These are phyloP conservation scores for Agarophyton chilense DNA, from an alignment of 23 red algal genomes.

Conservation along the genomic window DNA sequence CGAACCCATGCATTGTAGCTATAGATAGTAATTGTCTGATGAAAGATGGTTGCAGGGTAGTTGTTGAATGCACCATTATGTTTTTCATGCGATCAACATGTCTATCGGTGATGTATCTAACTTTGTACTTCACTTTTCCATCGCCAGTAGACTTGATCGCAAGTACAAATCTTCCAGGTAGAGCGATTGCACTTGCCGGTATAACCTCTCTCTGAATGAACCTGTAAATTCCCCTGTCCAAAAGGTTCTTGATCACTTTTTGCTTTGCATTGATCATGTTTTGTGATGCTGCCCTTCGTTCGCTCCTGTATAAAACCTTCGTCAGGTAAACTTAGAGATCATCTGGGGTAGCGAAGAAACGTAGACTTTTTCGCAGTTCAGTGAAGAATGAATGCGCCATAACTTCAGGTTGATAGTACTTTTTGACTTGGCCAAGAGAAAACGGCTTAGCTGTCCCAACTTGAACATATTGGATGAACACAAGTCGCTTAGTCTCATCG, in stretches of 20 bases:
- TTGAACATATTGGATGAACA: background rate
- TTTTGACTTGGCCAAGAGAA: background rate
- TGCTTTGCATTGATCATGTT: too few relatives aligned
- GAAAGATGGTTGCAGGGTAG: slow-evolving; percentile 1
- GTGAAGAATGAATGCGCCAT: too few relatives aligned
- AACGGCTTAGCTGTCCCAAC: background rate
- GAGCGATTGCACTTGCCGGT: background rate
- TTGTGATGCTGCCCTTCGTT: background rate
- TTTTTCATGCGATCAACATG: background rate
- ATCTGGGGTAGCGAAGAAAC: too few relatives aligned
- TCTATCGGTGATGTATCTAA: background rate
- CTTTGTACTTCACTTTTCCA: slow-evolving; percentile 9
- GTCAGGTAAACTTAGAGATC: background rate
- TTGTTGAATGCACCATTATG: slow-evolving; percentile 1
- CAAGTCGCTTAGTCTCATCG: slow-evolving; percentile 5
- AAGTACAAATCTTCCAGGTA: background rate
- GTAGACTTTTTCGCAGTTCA: too few relatives aligned
- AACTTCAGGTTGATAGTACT: background rate
- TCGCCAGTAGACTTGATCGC: slow-evolving; percentile 6
- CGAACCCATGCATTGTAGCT: background rate
- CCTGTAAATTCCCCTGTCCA: background rate
- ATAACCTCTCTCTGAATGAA: background rate
- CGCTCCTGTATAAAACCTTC: background rate
- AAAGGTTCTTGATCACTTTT: background rate
- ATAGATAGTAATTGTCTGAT: background rate